Percentiles rank a stretch among this genome's conserved stretches.
Conservation (phyloP, 805 yeast genomes). For the Metschnikowia sp. region DNA sequence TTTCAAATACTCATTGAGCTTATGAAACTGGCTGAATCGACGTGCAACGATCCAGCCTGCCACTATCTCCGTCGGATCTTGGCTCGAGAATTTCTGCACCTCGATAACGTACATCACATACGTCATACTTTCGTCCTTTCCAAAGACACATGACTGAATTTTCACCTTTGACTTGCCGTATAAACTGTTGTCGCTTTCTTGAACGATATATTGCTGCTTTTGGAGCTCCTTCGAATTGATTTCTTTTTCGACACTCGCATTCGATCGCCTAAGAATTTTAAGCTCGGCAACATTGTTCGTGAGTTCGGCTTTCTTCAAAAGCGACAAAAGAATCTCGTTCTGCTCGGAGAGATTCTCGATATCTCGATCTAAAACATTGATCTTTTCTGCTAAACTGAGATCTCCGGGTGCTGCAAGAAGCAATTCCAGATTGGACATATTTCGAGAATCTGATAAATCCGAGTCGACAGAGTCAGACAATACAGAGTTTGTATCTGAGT, state of each 20-base stretch:
- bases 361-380: slow-evolving; percentile 53
- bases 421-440: slow-evolving; percentile 28
- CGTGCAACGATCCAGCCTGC: slow-evolving; percentile 92
- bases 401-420: slow-evolving; percentile 68
- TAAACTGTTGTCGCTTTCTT: slow-evolving; percentile 75
- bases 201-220: slow-evolving; percentile 76
- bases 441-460: slow-evolving; percentile 3
- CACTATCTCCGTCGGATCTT: slow-evolving; percentile 41
- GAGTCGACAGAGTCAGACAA: slow-evolving; percentile 20
- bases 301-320: slow-evolving; percentile 77
- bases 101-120: slow-evolving; percentile 73
- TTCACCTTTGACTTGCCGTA: slow-evolving; percentile 60
- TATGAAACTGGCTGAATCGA: slow-evolving; percentile 79
- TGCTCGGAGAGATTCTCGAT: slow-evolving; percentile 61
- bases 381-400: slow-evolving; percentile 62
- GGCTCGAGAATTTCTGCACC: slow-evolving; percentile 51
- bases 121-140: slow-evolving; percentile 43
- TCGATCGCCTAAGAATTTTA: slow-evolving; percentile 65
- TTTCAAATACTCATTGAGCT: slow-evolving; percentile 62
- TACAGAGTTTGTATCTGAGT: slow-evolving; percentile 31
- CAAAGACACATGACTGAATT: slow-evolving; percentile 53
- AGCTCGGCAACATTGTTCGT: slow-evolving; percentile 73
- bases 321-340: slow-evolving; percentile 58
- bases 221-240: slow-evolving; percentile 70
- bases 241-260: slow-evolving; percentile 63